phyloP scores from a whole-genome alignment of 2,329 filamentous ascomycete genomes.

The Dactylellina drechsleri region DNA sequence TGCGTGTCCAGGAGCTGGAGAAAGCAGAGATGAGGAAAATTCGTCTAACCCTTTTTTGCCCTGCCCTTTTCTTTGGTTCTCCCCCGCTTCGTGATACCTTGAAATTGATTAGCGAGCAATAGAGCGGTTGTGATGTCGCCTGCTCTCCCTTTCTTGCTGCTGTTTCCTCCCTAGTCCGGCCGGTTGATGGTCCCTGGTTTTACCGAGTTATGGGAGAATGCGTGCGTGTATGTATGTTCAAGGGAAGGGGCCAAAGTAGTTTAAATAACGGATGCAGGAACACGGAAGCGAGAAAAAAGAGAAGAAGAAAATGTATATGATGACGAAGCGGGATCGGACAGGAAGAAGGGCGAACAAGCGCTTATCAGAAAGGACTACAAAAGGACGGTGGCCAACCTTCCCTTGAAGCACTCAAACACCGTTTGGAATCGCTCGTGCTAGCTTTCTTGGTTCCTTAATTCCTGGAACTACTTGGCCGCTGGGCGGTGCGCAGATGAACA shows the following conservation, averaged over 20 bases:
- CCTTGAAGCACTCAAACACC: not conserved
- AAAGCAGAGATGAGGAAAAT: not conserved
- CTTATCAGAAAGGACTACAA: no score
- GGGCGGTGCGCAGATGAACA: not conserved
- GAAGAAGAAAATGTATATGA: not conserved
- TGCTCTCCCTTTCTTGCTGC: not conserved
- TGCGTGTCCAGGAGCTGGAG: not conserved
- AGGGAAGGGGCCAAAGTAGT: conserved; percentile 23
- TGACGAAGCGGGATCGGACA: not conserved
- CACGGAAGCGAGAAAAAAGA: conserved; percentile 10
- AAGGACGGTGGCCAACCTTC: not conserved
- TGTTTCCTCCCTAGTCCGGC: not conserved
- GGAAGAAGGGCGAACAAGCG: no score
- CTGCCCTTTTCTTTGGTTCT: not conserved
- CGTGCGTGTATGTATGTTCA: conserved; percentile 25
- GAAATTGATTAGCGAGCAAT: conserved; percentile 20
- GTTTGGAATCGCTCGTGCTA: no score
- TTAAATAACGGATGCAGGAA: conserved; percentile 32
- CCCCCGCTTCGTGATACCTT: not conserved
- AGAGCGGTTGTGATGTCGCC: conserved; percentile 44
- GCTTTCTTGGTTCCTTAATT: no score
- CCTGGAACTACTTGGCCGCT: not conserved
- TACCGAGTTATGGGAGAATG: conserved; percentile 7
- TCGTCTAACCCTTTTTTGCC: not conserved
- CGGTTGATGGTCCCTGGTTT: not conserved